A percentile compares a stretch with the other conserved stretches of the same genome.
phyloP scores from a whole-genome alignment of 768 basidiomycete species.

The Wakefieldia striispora region DNA sequence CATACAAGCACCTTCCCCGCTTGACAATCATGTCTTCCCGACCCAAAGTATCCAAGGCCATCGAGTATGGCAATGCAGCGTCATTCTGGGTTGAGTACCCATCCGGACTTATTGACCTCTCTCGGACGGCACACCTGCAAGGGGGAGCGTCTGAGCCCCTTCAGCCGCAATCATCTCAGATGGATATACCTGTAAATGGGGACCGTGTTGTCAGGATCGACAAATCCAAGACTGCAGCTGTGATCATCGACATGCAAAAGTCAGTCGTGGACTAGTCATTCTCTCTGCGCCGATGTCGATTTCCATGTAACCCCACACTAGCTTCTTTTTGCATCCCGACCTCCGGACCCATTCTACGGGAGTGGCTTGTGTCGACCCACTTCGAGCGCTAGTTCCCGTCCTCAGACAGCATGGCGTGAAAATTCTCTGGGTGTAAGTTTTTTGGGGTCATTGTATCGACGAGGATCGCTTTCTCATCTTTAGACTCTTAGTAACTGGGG shows the following conservation, averaged over 20 bases:
- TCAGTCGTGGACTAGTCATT: slow-evolving; percentile 27
- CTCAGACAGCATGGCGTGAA: slow-evolving; percentile 50
- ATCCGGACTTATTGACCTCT: slow-evolving; percentile 58
- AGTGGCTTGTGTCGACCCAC: slow-evolving; percentile 54
- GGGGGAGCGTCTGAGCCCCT: slow-evolving; percentile 29
- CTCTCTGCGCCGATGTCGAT: slow-evolving; percentile 5
- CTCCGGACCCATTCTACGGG: slow-evolving; percentile 54
- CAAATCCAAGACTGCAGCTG: slow-evolving; percentile 48
- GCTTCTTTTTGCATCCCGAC: slow-evolving; percentile 66
- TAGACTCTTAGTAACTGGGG: slow-evolving; percentile 58
- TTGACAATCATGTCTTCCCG: slow-evolving; percentile 37
- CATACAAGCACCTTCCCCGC: neutral
- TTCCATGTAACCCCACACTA: slow-evolving; percentile 16
- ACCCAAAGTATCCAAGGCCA: slow-evolving; percentile 43
- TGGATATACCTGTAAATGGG: slow-evolving; percentile 55
- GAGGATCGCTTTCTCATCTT: neutral
- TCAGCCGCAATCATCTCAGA: slow-evolving; percentile 36
- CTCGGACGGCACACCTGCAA: slow-evolving; percentile 44
- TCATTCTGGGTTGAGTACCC: slow-evolving; percentile 73
- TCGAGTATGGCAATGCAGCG: slow-evolving; percentile 52
- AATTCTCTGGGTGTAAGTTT: slow-evolving; percentile 62
- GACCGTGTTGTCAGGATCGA: slow-evolving; percentile 51
- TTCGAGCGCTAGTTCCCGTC: slow-evolving; percentile 46
- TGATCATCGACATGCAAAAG: slow-evolving; percentile 80
- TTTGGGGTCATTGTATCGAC: neutral